Evolutionary conservation across 2,329 filamentous ascomycete species (phyloP).

Genomic region (Madurella mycetomatis): DNA sequence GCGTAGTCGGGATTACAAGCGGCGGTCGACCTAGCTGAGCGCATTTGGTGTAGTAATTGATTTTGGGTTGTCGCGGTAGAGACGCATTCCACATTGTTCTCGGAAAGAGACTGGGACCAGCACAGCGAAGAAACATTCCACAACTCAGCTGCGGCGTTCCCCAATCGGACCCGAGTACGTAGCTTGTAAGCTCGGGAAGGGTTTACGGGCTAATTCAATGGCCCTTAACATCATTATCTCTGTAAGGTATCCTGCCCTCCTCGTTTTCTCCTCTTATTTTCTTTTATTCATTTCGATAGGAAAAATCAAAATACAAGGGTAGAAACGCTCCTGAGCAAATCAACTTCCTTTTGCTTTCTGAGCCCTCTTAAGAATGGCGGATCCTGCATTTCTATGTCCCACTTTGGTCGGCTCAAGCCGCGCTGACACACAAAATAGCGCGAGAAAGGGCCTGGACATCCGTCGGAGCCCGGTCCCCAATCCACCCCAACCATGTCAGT

Average conservation of each 20-base stretch:
- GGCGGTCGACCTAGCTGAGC: background rate
- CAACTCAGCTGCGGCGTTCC: background rate
- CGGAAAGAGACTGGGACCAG: background rate
- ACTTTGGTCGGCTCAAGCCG: conserved; percentile 13
- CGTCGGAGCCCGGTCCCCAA: conserved; percentile 14
- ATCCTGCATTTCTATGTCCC: conserved; percentile 3
- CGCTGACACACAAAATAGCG: conserved; percentile 18
- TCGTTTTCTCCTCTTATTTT: no score
- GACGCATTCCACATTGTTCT: background rate
- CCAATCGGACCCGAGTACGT: background rate
- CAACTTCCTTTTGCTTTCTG: background rate
- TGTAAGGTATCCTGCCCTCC: no score
- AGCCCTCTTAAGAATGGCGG: background rate
- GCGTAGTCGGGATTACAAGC: background rate
- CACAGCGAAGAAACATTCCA: background rate
- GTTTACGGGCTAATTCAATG: no score
- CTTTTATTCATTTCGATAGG: no score
- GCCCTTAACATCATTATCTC: no score
- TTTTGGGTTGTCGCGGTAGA: background rate
- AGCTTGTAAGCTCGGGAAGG: no score
- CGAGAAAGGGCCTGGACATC: conserved; percentile 14
- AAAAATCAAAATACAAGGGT: no score
- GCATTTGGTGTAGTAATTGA: background rate
- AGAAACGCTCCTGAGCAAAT: no score
- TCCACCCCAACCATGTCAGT: conserved; percentile 13